Evolutionary conservation across 805 yeast genomes (phyloP), one percentile per base, ranked within the genome.

Genomic region (Cyberlindnera maclurae): DNA sequence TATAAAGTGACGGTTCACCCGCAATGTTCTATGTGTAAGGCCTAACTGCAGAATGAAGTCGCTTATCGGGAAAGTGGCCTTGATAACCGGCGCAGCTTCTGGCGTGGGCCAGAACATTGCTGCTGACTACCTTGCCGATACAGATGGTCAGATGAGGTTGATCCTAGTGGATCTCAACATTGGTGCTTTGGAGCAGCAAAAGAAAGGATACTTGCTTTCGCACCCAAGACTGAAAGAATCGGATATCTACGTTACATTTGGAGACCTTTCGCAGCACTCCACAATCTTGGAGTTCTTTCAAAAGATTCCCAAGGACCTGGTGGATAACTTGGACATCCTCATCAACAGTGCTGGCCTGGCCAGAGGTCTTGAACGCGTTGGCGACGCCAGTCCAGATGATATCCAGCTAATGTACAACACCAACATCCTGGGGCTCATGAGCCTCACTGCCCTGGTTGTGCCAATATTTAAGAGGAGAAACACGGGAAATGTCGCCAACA

Each of bases 21-120:
- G n/a, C n/a, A n/a, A n/a, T n/a, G n/a, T n/a, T n/a, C n/a, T n/a
- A n/a, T n/a, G n/a, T n/a, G n/a, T n/a, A n/a, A n/a, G n/a, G n/a
- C n/a, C n/a, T n/a, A n/a, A n/a, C n/a, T n/a, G n/a, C n/a, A n/a
- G n/a, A n/a, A 29, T 29, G 31, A 29, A 29, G 12, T 20, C 15
- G 24, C 33, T 31, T 22, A 28, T 29, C 26, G 16, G 31, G 39
- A 88, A 89, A 57, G 75, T 77, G 16, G 73, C 85, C 8, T 71
- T 89, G 20, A 81, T 89, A 51, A 86, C 97, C 13, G 97, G 97
- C 42, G 97, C 97, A 7, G 84, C 95, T 26, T 78, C 95, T 5
- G 97, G 97, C 35, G 90, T 89, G 53, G 97, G 97, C 5, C 77
- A 76, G 46, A 90, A 93, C 41, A 86, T 95, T 12, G 96, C 96